phyloP scores from a whole-genome alignment of 768 basidiomycete species.

The Trametes cubensis region DNA sequence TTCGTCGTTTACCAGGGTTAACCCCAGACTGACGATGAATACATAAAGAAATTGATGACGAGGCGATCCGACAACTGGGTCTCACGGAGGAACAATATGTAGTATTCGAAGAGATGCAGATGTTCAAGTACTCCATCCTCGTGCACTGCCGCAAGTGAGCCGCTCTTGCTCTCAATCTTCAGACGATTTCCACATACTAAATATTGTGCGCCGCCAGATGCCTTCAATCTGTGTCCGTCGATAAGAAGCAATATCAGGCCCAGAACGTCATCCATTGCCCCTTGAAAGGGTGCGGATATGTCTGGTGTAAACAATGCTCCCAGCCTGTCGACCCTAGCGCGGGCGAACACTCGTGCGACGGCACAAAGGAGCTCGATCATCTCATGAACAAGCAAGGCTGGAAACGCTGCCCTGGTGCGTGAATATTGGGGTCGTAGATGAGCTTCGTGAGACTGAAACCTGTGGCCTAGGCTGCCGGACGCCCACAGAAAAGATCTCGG shows the following conservation, averaged over 20 bases:
- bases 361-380: conserved; percentile 53
- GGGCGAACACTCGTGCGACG: conserved; percentile 60
- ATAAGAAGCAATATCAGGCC: conserved; percentile 48
- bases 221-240: conserved; percentile 50
- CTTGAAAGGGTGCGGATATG: conserved; percentile 47
- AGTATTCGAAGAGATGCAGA: conserved; percentile 50
- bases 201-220: conserved; percentile 54
- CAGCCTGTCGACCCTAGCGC: conserved; percentile 40
- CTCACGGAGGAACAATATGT: conserved; percentile 45
- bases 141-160: conserved; percentile 55
- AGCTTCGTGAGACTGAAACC: background rate
- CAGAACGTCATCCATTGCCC: conserved; percentile 52
- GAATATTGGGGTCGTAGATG: too few species aligned
- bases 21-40: background rate
- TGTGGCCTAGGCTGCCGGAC: conserved; percentile 41
- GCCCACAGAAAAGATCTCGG: conserved; percentile 36
- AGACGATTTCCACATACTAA: too few species aligned
- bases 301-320: conserved; percentile 66
- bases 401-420: conserved; percentile 63
- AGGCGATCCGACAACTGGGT: conserved; percentile 48
- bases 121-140: conserved; percentile 45
- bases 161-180: background rate
- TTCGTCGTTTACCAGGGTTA: background rate
- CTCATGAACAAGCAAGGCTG: conserved; percentile 58
- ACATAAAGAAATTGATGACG: conserved; percentile 42